phyloP scores from a whole-genome alignment of 2,329 filamentous ascomycete species.

The Neofusicoccum parvum region DNA sequence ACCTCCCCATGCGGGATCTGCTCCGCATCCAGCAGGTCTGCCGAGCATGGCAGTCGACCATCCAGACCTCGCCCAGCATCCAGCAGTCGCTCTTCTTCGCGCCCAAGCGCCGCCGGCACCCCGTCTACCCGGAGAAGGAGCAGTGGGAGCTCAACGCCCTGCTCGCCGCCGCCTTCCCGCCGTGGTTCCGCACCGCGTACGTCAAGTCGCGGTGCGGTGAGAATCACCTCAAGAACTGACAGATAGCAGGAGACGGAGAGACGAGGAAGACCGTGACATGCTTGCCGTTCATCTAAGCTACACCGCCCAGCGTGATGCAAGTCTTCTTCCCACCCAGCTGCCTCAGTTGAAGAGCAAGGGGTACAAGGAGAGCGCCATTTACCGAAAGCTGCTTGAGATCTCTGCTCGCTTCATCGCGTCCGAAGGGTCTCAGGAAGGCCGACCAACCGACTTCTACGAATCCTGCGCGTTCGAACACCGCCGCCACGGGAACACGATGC shows the following conservation, averaged over 20 bases:
- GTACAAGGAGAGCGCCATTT: background rate
- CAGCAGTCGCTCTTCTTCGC: slow-evolving; percentile 16
- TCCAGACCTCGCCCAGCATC: slow-evolving; percentile 13
- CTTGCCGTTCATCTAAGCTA: slow-evolving; percentile 3
- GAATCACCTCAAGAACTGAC: too few species aligned
- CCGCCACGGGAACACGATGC: slow-evolving; percentile 3
- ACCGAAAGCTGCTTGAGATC: background rate
- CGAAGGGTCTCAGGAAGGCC: background rate
- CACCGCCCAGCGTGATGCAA: slow-evolving; percentile 3
- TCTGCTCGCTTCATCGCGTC: background rate
- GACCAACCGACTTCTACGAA: slow-evolving; percentile 3
- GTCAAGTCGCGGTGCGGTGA: background rate
- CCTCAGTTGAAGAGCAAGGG: slow-evolving; percentile 4
- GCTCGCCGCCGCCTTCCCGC: background rate
- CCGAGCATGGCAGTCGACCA: slow-evolving; percentile 12
- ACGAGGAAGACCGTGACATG: slow-evolving; percentile 7
- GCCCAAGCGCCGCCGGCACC: background rate
- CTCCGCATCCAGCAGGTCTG: slow-evolving; percentile 15
- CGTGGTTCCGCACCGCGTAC: slow-evolving; percentile 2
- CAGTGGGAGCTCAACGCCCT: background rate
- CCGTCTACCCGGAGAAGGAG: background rate
- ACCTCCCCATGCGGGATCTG: slow-evolving; percentile 14
- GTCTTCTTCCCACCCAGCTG: background rate
- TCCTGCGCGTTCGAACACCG: background rate
- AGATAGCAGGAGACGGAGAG: background rate